These are phyloP conservation scores for Cyclocybe aegerita DNA, from an alignment of 768 basidiomycete species.

Conservation along the genomic window DNA sequence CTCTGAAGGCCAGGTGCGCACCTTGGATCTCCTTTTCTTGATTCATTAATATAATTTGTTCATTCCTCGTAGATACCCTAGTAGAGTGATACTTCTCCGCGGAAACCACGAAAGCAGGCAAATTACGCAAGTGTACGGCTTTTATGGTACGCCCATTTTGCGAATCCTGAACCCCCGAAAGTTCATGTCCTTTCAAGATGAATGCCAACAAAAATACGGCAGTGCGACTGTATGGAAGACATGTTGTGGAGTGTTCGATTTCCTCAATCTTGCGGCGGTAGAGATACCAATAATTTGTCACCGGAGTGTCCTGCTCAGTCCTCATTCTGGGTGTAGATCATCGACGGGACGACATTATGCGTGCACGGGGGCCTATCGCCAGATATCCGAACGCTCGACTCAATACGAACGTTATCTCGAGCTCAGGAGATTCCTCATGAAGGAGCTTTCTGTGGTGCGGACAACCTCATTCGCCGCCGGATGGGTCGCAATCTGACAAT, in stretches of 20 bases:
- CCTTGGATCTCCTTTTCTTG: neutral
- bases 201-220: constrained; percentile 98
- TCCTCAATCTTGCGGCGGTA: constrained; percentile 91
- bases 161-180: neutral
- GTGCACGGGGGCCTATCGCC: constrained; percentile 97
- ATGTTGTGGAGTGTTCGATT: constrained; percentile 96
- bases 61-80: constrained; percentile 68
- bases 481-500: neutral
- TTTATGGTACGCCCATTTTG: constrained; percentile 71
- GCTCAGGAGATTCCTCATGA: constrained; percentile 99
- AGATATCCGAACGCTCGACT: constrained; percentile 92
- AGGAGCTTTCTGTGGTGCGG: constrained; percentile 91
- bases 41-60: constrained; percentile 2
- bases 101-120: constrained; percentile 98
- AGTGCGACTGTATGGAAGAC: constrained; percentile 95
- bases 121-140: constrained; percentile 99
- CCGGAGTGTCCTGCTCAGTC: neutral
- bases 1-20: constrained; percentile 81
- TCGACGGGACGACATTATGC: constrained; percentile 89
- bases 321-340: constrained; percentile 59
- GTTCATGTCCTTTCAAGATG: constrained; percentile 50
- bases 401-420: constrained; percentile 87
- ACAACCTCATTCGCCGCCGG: neutral
- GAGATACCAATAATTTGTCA: constrained; percentile 20
- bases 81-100: constrained; percentile 85